Base-by-base conservation (phyloP, 306 rosid genomes). In the Vigna radiata region DNA sequence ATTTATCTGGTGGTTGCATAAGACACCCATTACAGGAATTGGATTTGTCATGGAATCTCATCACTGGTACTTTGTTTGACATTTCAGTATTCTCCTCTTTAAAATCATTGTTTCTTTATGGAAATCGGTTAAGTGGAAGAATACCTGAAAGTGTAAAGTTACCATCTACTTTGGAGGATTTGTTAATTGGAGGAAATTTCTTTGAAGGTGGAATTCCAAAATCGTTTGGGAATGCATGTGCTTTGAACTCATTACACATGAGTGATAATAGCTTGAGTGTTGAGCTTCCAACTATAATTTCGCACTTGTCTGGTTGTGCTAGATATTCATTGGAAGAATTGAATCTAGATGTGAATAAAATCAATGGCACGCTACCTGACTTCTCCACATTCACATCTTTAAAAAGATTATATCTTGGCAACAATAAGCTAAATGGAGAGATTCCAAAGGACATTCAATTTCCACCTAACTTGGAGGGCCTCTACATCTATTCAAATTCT, bases 21-120 rank as follows among this genome's bases (percentile, higher is more conserved):
- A 75, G 72, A 56, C 1, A 81, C 72, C 78, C 84, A 15, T 7
- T 85, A 0, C 58, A 75, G 48, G 7, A 46, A 3, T 70, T 82
- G 37, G 1, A 5, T 19, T 17, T 85, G 1, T 0, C 0, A 0
- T 0, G 0, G 1, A 85, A 82, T 44, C 31, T 68, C 59, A 36
- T 78, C 2, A 82, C 11, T 0, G 84, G 86, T 5, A 13, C 48
- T 19, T 47, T 82, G 1, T 53, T 60, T 0, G 10, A 82, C 17
- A 14, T 70, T 64, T 56, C 85, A 6, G 16, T 4, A 3, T 73
- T 79, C 5, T 18, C 76, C 0, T 68, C 77, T 19, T 36, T 81
- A 1, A 49, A 16, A 61, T 3, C 6, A 15, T 15, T 61, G 46
- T 4, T 0, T 31, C 68, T 61, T 1, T 0, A 18, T 2, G 1